Evolutionary conservation across 352 stramenopile species (phyloP).

Genomic region (Pythium rishiriense): DNA sequence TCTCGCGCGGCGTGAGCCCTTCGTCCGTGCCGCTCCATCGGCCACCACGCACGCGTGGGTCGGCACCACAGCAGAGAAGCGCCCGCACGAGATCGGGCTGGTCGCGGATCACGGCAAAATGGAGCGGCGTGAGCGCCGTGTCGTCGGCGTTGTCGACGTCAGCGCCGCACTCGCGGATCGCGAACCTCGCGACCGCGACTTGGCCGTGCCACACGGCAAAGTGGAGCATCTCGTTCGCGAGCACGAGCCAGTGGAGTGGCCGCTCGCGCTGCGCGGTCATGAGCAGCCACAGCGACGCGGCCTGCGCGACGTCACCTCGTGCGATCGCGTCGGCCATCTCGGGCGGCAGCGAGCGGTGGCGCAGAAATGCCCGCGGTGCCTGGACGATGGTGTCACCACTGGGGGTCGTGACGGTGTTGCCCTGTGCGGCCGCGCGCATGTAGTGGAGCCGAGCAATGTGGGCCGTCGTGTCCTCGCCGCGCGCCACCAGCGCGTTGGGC

Average conservation of each 20-base stretch:
- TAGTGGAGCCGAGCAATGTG: conserved; percentile 58
- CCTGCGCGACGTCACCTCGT: conserved; percentile 34
- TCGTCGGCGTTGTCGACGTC: conserved; percentile 78
- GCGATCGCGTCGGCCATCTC: conserved; percentile 47
- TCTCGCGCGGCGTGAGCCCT: conserved; percentile 56
- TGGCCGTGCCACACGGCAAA: conserved; percentile 74
- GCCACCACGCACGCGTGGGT: conserved; percentile 33
- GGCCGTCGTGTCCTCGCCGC: conserved; percentile 53
- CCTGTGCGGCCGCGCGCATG: conserved; percentile 22
- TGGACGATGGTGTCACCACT: conserved; percentile 24
- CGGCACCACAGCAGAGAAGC: conserved; percentile 55
- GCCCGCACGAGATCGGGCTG: conserved; percentile 74
- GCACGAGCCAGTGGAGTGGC: conserved; percentile 31
- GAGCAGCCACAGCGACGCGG: conserved; percentile 47
- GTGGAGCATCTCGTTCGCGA: conserved; percentile 83
- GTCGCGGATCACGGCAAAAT: conserved; percentile 80
- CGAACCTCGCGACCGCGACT: conserved; percentile 55
- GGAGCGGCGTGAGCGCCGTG: conserved; percentile 62
- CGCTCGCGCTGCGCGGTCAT: conserved; percentile 36
- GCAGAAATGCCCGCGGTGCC: conserved; percentile 45
- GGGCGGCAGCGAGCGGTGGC: conserved; percentile 66
- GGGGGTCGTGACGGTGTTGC: conserved; percentile 17
- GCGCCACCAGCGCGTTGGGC: conserved; percentile 43
- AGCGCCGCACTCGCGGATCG: conserved; percentile 59
- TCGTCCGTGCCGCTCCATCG: conserved; percentile 34